A percentile compares a stretch with the other conserved stretches of the same genome.
Evolutionary conservation across 1,284 basidiomycete species (phyloP).

Genomic region (Cryptococcus sp.): DNA sequence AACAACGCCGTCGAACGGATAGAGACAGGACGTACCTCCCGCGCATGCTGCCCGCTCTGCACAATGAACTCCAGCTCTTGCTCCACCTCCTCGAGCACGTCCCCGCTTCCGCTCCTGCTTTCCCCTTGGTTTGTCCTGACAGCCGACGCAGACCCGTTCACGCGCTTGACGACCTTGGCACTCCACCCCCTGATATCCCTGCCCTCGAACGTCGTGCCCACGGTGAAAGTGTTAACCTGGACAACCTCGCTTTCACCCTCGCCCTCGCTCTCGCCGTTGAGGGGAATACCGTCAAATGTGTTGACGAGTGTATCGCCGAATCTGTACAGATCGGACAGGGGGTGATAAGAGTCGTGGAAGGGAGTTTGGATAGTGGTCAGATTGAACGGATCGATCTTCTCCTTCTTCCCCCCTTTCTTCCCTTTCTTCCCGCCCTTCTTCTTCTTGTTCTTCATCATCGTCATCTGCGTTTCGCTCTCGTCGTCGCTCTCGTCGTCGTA

Average conservation of each 20-base stretch:
- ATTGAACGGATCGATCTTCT: slow-evolving; percentile 31
- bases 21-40: slow-evolving; percentile 70
- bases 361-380: slow-evolving; percentile 32
- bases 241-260: slow-evolving; percentile 7
- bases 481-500: neutral
- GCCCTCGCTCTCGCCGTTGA: too few relatives aligned
- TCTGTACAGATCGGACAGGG: slow-evolving; percentile 39
- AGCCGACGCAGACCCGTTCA: slow-evolving; percentile 4
- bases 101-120: slow-evolving; percentile 8
- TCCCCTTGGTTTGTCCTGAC: slow-evolving; percentile 6
- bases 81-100: slow-evolving; percentile 19
- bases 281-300: slow-evolving; percentile 31
- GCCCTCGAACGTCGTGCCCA: slow-evolving; percentile 43
- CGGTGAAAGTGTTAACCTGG: slow-evolving; percentile 28
- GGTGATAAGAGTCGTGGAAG: slow-evolving; percentile 51
- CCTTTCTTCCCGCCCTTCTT: slow-evolving; percentile 4
- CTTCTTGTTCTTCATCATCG: neutral
- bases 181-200: slow-evolving; percentile 42
- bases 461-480: slow-evolving; percentile 1
- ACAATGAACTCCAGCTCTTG: slow-evolving; percentile 62
- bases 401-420: slow-evolving; percentile 1
- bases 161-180: slow-evolving; percentile 24
- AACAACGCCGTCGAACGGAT: too few relatives aligned
- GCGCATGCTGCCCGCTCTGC: slow-evolving; percentile 73
- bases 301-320: slow-evolving; percentile 45